phyloP scores from a whole-genome alignment of 495 filamentous ascomycete genomes.

The Penicillium coprophilum region DNA sequence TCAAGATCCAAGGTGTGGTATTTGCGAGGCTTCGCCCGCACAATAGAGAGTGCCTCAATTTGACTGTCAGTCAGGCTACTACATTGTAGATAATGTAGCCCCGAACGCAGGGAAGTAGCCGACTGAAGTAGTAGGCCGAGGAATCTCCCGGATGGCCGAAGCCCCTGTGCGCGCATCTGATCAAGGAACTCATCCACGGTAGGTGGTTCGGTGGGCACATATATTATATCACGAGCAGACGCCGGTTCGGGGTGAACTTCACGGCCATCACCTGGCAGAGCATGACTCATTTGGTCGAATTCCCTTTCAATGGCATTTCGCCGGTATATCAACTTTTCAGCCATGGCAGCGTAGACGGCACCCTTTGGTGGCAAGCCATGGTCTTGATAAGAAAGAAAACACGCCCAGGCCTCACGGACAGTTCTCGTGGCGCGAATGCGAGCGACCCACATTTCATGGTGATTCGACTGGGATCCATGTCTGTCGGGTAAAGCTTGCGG shows the following conservation, averaged over 20 bases:
- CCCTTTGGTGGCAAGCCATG: constrained; percentile 30
- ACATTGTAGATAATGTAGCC: constrained; percentile 42
- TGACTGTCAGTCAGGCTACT: constrained; percentile 38
- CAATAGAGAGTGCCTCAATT: constrained; percentile 34
- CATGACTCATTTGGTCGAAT: constrained; percentile 23
- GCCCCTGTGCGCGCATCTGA: constrained; percentile 50
- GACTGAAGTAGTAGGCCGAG: constrained; percentile 50
- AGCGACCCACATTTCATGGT: constrained; percentile 53
- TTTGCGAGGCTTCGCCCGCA: constrained; percentile 20
- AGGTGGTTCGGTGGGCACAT: constrained; percentile 56
- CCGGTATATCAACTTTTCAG: constrained; percentile 55
- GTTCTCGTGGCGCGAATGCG: constrained; percentile 67
- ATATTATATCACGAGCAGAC: constrained; percentile 58
- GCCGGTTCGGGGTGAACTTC: constrained; percentile 57
- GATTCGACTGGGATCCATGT: constrained; percentile 14
- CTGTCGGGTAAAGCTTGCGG: constrained; percentile 22
- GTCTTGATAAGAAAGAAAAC: constrained; percentile 58
- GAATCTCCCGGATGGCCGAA: constrained; percentile 44
- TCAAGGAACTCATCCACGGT: constrained; percentile 52
- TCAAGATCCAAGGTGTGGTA: constrained; percentile 18
- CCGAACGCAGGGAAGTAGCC: constrained; percentile 38
- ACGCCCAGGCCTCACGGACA: constrained; percentile 69
- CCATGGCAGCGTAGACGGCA: constrained; percentile 58
- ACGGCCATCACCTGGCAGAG: constrained; percentile 59
- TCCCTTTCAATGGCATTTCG: constrained; percentile 27